phyloP scores from a whole-genome alignment of 805 yeast species.

The Candida michaelii region DNA sequence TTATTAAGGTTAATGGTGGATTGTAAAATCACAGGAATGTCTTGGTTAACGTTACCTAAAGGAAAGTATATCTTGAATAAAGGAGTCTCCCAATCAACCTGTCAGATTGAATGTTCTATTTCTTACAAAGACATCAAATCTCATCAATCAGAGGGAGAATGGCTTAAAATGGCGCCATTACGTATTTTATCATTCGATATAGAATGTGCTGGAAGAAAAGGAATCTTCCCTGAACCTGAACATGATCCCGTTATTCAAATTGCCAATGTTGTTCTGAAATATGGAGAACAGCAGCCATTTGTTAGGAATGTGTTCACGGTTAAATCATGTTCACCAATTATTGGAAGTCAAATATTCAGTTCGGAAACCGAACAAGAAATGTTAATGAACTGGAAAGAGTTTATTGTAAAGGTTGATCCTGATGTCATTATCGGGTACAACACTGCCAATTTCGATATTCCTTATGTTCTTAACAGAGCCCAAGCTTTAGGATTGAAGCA shows the following conservation, averaged over 20 bases:
- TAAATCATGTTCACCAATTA: conserved; percentile 85
- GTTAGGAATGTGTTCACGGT: conserved; percentile 94
- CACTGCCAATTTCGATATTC: conserved; percentile 91
- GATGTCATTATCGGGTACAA: conserved; percentile 97
- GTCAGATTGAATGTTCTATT: conserved; percentile 82
- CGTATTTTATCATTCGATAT: conserved; percentile 94
- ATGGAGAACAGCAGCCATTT: conserved; percentile 86
- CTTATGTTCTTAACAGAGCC: conserved; percentile 88
- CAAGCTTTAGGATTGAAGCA: conserved; percentile 58
- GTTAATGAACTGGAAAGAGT: conserved; percentile 84
- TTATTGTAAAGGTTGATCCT: conserved; percentile 82
- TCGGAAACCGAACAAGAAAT: conserved; percentile 75
- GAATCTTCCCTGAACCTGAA: conserved; percentile 93
- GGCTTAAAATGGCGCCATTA: conserved; percentile 90
- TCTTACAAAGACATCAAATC: conserved; percentile 68
- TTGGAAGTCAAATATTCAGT: conserved; percentile 86
- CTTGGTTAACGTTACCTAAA: conserved; percentile 89
- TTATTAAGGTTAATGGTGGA: conserved; percentile 88
- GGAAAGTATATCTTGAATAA: conserved; percentile 58
- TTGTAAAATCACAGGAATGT: conserved; percentile 91
- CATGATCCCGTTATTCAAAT: conserved; percentile 95
- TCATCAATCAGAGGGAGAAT: conserved; percentile 90
- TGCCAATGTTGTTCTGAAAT: conserved; percentile 86
- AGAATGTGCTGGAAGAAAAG: conserved; percentile 97
- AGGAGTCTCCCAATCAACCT: conserved; percentile 54